phyloP scores from a whole-genome alignment of 2,329 filamentous ascomycete species.

The Hirsutella minnesotensis region DNA sequence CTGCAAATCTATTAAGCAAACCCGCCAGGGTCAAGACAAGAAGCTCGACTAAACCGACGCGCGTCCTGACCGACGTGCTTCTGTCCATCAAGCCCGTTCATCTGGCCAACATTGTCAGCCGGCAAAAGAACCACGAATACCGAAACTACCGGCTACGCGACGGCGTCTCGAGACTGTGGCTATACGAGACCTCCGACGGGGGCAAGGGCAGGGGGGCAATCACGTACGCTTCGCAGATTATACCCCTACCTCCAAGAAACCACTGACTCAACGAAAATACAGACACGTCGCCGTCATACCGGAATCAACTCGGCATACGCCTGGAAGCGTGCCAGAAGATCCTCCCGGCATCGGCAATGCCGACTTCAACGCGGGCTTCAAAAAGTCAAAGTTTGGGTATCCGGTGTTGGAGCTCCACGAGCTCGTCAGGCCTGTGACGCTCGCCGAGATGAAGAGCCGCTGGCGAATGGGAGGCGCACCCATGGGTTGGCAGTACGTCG shows the following conservation, averaged over 20 bases:
- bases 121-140: conserved; percentile 15
- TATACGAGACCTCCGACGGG: conserved; percentile 11
- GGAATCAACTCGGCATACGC: conserved; percentile 2
- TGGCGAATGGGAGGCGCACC: conserved; percentile 14
- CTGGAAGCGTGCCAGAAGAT: conserved; percentile 10
- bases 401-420: conserved; percentile 14
- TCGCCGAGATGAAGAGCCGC: conserved; percentile 11
- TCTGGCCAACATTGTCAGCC: conserved; percentile 9
- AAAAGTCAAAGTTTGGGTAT: conserved; percentile 15
- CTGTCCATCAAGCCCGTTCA: conserved; percentile 11
- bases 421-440: conserved; percentile 9
- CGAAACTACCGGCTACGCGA: conserved; percentile 13
- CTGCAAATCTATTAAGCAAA: no score
- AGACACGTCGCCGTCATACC: conserved; percentile 8
- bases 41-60: background rate
- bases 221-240: conserved; percentile 8
- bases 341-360: conserved; percentile 15
- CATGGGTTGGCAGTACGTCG: conserved; percentile 14
- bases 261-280: background rate
- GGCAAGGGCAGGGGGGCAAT: conserved; percentile 6
- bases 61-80: conserved; percentile 10
- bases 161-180: conserved; percentile 12
- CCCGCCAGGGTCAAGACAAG: no score
- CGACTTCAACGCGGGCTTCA: conserved; percentile 16
- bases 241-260: no score